Evolutionary conservation across 495 filamentous ascomycete genomes (phyloP).

Genomic region (Aspergillus conjunctus): DNA sequence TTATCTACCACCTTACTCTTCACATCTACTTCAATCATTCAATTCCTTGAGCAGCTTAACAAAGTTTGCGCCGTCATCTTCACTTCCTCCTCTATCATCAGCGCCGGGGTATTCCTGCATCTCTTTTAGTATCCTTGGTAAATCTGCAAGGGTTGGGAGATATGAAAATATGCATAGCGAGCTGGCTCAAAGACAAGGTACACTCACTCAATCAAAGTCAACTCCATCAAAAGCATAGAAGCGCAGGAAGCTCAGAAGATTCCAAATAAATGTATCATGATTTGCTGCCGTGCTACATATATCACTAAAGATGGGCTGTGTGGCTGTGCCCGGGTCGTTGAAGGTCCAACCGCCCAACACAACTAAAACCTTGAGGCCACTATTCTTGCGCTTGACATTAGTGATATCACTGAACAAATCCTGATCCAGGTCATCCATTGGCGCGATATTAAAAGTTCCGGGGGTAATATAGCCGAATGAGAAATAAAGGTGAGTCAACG

Average conservation of each 20-base stretch:
- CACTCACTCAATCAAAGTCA: slow-evolving; percentile 45
- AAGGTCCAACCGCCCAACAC: slow-evolving; percentile 14
- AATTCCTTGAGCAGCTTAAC: slow-evolving; percentile 24
- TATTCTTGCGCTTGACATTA: slow-evolving; percentile 7
- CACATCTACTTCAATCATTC: too few relatives aligned
- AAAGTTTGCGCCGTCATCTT: slow-evolving; percentile 45
- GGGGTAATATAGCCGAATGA: slow-evolving; percentile 11
- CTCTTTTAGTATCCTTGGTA: too few relatives aligned
- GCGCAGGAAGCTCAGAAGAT: slow-evolving; percentile 40
- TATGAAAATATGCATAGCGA: too few relatives aligned
- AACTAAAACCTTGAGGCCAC: slow-evolving; percentile 7
- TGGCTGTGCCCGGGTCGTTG: not conserved
- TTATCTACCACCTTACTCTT: too few relatives aligned
- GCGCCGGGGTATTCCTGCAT: slow-evolving; percentile 29
- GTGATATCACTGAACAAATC: not conserved
- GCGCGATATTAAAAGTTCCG: not conserved
- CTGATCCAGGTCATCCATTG: not conserved
- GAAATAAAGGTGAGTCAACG: slow-evolving; percentile 5
- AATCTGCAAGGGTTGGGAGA: too few relatives aligned
- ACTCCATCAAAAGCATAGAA: slow-evolving; percentile 54
- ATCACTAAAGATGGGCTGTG: slow-evolving; percentile 22
- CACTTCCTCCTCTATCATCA: slow-evolving; percentile 44
- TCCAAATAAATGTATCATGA: slow-evolving; percentile 39
- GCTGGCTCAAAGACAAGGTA: too few relatives aligned
- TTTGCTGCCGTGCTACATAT: slow-evolving; percentile 21